These are phyloP conservation scores for Mycena filopes DNA, from an alignment of 768 basidiomycete genomes.

Conservation along the genomic window DNA sequence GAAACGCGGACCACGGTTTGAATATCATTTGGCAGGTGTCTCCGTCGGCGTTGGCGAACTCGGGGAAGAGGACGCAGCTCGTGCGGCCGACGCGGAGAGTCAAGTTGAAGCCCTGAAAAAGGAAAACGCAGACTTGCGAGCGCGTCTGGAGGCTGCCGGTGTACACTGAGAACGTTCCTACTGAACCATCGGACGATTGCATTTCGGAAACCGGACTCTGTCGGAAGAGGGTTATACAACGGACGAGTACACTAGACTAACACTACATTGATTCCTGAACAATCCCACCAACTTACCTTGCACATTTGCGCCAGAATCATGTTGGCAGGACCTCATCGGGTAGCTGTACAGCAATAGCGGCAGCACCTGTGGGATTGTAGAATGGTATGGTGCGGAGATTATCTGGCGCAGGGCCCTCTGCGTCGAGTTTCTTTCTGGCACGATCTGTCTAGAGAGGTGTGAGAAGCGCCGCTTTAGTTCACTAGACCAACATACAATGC, in stretches of 20 bases:
- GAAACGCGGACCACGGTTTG: neutral
- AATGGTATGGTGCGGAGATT: slow-evolving; percentile 82
- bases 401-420: slow-evolving; percentile 68
- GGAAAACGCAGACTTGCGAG: slow-evolving; percentile 66
- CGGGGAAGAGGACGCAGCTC: slow-evolving; percentile 62
- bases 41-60: slow-evolving; percentile 81
- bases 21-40: slow-evolving; percentile 59
- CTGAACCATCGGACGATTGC: no score
- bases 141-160: slow-evolving; percentile 42
- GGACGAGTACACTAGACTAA: no score
- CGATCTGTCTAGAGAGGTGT: slow-evolving; percentile 66
- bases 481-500: slow-evolving; percentile 60
- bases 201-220: no score
- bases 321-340: neutral
- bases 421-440: slow-evolving; percentile 69
- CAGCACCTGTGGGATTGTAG: slow-evolving; percentile 40
- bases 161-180: neutral
- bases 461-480: neutral
- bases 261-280: no score
- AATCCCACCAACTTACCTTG: no score
- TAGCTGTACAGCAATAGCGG: slow-evolving; percentile 7
- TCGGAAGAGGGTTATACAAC: no score
- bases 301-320: neutral
- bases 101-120: slow-evolving; percentile 58
- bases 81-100: slow-evolving; percentile 59